Conservation (phyloP, 495 filamentous ascomycete species). For the Diplogelasinospora grovesii region DNA sequence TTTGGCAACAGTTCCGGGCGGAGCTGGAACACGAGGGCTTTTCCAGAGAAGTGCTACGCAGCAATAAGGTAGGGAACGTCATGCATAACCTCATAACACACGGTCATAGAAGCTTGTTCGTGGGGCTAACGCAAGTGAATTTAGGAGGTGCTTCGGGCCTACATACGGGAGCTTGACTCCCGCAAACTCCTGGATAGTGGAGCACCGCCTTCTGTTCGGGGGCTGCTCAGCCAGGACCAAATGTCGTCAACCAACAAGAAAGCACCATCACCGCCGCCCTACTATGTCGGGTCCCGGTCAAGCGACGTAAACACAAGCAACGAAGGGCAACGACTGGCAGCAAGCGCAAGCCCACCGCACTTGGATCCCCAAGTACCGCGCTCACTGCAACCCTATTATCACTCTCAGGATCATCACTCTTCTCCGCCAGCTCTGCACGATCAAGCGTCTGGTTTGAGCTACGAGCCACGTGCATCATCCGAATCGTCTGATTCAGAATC, state of each 20-base stretch:
- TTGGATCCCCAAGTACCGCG: constrained; percentile 8
- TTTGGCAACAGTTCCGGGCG: constrained; percentile 48
- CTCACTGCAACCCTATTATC: constrained; percentile 11
- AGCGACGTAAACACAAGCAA: constrained; percentile 24
- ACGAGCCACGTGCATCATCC: constrained; percentile 27
- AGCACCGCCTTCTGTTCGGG: constrained; percentile 34
- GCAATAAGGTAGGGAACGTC: constrained; percentile 47
- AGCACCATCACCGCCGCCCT: constrained; percentile 14
- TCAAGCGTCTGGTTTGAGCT: constrained; percentile 23
- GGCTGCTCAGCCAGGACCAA: constrained; percentile 25
- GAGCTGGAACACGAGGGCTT: constrained; percentile 49
- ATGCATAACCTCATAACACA: too few species aligned
- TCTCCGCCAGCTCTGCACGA: constrained; percentile 12
- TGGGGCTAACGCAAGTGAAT: constrained; percentile 3
- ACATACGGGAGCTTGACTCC: constrained; percentile 47
- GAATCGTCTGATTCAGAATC: constrained; percentile 23
- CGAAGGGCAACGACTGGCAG: constrained; percentile 28
- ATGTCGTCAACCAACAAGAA: too few species aligned
- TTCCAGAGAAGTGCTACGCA: constrained; percentile 39
- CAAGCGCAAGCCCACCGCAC: constrained; percentile 5
- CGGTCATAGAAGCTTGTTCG: background rate
- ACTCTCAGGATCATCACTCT: constrained; percentile 9
- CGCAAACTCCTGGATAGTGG: constrained; percentile 25
- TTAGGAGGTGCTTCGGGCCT: constrained; percentile 48
- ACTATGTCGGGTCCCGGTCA: constrained; percentile 19